Percentiles rank a stretch among this genome's conserved stretches.
These are phyloP conservation scores for Ogataea corticis DNA, from an alignment of 805 yeast genomes.

Conservation along the genomic window DNA sequence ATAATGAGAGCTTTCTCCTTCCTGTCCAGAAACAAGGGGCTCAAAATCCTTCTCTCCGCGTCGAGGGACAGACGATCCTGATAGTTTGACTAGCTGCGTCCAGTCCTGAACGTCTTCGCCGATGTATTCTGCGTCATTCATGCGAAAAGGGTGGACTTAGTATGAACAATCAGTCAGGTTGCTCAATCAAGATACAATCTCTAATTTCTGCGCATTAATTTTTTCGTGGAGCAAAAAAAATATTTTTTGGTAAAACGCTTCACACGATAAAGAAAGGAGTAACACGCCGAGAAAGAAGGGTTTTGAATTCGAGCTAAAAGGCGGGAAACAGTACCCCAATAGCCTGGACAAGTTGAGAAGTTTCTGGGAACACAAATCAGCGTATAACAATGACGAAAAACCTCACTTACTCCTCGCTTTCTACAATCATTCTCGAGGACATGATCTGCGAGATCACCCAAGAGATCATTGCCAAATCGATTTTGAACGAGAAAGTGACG, in stretches of 20 bases:
- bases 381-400: background rate
- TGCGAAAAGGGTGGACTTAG: background rate
- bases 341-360: too few species aligned
- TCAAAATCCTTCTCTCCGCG: conserved; percentile 86
- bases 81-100: conserved; percentile 39
- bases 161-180: too few species aligned
- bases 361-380: background rate
- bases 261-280: too few species aligned
- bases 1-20: conserved; percentile 22
- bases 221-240: background rate
- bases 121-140: conserved; percentile 34
- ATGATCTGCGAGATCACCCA: conserved; percentile 37
- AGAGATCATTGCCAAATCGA: conserved; percentile 31
- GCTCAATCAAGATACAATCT: too few species aligned
- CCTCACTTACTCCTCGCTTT: conserved; percentile 33
- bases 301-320: too few species aligned
- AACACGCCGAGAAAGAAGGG: too few species aligned
- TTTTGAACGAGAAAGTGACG: conserved; percentile 34
- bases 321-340: background rate
- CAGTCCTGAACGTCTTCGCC: conserved; percentile 55
- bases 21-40: conserved; percentile 40
- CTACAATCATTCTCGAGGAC: conserved; percentile 33
- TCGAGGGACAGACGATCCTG: conserved; percentile 48
- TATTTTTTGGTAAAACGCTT: too few species aligned
- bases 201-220: too few species aligned